Conservation (phyloP, 352 stramenopile species). For the Thalassiosira delicatula region DNA sequence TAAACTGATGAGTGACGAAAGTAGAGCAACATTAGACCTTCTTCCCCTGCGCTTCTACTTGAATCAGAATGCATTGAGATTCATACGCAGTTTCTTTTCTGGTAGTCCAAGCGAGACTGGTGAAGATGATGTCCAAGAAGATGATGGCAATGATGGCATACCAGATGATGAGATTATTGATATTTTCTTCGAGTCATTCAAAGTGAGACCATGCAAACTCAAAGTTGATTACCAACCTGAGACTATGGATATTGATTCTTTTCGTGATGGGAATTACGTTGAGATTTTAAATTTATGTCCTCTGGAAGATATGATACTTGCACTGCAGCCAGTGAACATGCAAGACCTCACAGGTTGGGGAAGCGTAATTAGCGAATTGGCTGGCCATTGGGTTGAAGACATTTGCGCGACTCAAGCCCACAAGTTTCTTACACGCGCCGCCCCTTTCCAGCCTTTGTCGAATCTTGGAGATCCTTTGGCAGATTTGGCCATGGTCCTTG, state of each 20-base stretch:
- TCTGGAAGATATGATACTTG: slow-evolving; percentile 80
- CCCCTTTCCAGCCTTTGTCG: slow-evolving; percentile 76
- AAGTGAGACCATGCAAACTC: slow-evolving; percentile 78
- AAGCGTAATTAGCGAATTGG: slow-evolving; percentile 63
- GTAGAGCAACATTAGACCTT: slow-evolving; percentile 72
- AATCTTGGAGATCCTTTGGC: slow-evolving; percentile 65
- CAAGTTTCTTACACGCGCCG: slow-evolving; percentile 80
- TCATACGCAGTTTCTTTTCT: slow-evolving; percentile 78
- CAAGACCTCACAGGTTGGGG: slow-evolving; percentile 74
- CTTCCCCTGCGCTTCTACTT: slow-evolving; percentile 79
- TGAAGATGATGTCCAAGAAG: slow-evolving; percentile 35
- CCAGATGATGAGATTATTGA: slow-evolving; percentile 64
- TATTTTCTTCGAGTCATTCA: slow-evolving; percentile 74
- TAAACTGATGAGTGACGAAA: slow-evolving; percentile 80
- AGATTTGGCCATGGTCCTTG: slow-evolving; percentile 79
- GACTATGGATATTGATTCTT: slow-evolving; percentile 71
- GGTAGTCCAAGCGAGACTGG: slow-evolving; percentile 35
- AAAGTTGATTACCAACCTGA: slow-evolving; percentile 84
- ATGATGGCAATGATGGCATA: slow-evolving; percentile 21
- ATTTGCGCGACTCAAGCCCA: slow-evolving; percentile 80
- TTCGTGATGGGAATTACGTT: slow-evolving; percentile 76
- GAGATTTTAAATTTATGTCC: slow-evolving; percentile 84
- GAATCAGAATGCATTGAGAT: slow-evolving; percentile 77
- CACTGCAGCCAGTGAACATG: slow-evolving; percentile 70
- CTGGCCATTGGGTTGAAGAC: slow-evolving; percentile 75